Conservation (phyloP, 768 basidiomycete species). For the Coprinopsis sp. region DNA sequence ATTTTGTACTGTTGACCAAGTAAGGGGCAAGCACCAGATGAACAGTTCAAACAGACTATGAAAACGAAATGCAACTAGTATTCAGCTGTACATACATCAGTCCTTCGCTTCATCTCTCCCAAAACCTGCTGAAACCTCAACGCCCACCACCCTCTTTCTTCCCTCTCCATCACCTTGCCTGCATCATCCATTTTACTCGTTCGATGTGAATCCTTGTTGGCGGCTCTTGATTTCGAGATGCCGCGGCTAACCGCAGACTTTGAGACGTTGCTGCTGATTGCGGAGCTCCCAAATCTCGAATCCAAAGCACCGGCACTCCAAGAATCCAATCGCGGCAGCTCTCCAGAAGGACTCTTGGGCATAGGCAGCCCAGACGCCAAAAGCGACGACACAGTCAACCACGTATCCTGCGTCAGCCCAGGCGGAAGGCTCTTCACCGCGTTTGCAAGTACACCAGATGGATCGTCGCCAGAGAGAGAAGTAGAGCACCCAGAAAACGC, state of each 20-base stretch:
- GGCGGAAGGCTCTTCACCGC: conserved; percentile 18
- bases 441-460: conserved; percentile 17
- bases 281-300: too few species aligned
- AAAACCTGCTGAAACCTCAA: conserved; percentile 60
- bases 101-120: conserved; percentile 11
- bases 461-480: too few species aligned
- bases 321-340: too few species aligned
- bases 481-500: too few species aligned
- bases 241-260: too few species aligned
- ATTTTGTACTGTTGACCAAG: too few species aligned
- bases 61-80: not conserved
- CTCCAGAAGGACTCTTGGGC: conserved; percentile 71
- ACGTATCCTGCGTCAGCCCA: conserved; percentile 24
- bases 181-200: too few species aligned
- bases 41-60: not conserved
- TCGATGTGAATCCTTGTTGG: too few species aligned
- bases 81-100: not conserved
- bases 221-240: too few species aligned
- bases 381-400: conserved; percentile 31
- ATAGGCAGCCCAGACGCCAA: conserved; percentile 47
- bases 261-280: too few species aligned
- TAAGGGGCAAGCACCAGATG: too few species aligned
- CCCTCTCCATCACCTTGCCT: conserved; percentile 43
- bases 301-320: too few species aligned
- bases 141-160: conserved; percentile 75